Evolutionary conservation across 768 basidiomycete species (phyloP), one percentile per base, ranked within the genome.

Genomic region (Wakefieldia striispora): DNA sequence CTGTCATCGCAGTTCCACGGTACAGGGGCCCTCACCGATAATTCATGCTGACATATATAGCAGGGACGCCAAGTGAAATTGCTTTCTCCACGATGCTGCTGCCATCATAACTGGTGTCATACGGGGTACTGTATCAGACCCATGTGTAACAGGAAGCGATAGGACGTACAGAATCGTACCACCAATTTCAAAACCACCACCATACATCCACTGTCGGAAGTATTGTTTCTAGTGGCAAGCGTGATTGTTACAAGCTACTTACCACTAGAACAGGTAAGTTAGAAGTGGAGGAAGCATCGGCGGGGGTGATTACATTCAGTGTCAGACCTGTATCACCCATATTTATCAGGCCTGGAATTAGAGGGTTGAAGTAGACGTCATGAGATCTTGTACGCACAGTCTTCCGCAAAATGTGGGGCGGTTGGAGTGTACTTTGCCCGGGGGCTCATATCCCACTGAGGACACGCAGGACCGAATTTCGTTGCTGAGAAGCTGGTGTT

Each of bases 191-290:
- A 27, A 27, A 7, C 6, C 27, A 27, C 27, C 27, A 1, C 27
- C 27, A 27, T 27, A 27, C 9, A 27, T 27, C 27, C 27, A 27
- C 27, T 27, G 27, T 27, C 27, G 27, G 27, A 27, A 27, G 10
- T 11, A 11, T 27, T 27, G 10, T 27, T 11, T 27, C 27, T 27
- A 23, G 23, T 23, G 23, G 23, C 23, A 23, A 6, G 6, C 23
- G 23, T 23, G 23, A 23, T 23, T 3, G 23, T 23, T 6, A 23
- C 23, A 23, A 3, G 23, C 6, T 6, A 23, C 23, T 40, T 62
- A 81, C 81, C 27, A 75, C 78, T 17, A 79, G 65, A 9, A 84
- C 78, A 3, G 82, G 82, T 3, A 82, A 64, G 41, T 76, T 76
- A 10, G 73, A 73, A 0, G 58, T 57, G 2, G 74, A 46, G 0